phyloP scores from a whole-genome alignment of 1,284 basidiomycete species.

The Melanopsichium pennsylvanicum region DNA sequence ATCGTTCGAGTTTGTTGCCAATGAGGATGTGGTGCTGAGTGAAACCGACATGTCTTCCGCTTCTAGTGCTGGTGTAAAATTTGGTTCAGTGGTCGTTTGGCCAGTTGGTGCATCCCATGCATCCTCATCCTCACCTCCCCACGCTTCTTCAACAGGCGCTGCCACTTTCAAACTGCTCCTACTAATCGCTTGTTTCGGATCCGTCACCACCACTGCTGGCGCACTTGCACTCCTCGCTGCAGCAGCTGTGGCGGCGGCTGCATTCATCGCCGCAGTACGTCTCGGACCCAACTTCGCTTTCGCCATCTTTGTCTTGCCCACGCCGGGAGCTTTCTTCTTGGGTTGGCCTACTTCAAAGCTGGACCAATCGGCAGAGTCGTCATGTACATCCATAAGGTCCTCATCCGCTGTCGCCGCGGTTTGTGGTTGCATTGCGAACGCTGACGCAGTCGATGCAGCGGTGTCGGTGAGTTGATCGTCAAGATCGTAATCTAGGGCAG shows the following conservation, averaged over 20 bases:
- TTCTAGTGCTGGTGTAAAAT: background rate
- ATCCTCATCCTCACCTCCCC: slow-evolving; percentile 47
- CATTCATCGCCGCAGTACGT: slow-evolving; percentile 17
- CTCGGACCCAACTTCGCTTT: slow-evolving; percentile 36
- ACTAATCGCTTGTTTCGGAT: slow-evolving; percentile 28
- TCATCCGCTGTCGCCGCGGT: too few relatives aligned
- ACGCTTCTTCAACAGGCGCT: slow-evolving; percentile 19
- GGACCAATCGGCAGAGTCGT: slow-evolving; percentile 56
- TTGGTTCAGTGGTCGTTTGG: too few relatives aligned
- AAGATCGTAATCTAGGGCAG: slow-evolving; percentile 34
- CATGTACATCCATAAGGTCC: slow-evolving; percentile 57
- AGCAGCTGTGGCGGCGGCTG: slow-evolving; percentile 16
- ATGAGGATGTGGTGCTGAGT: too few relatives aligned
- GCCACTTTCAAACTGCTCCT: slow-evolving; percentile 42
- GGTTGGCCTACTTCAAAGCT: slow-evolving; percentile 47
- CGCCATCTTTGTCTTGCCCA: slow-evolving; percentile 30
- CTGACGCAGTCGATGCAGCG: slow-evolving; percentile 25
- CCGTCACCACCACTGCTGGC: slow-evolving; percentile 8
- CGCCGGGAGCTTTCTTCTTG: slow-evolving; percentile 29
- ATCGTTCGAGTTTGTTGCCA: too few relatives aligned
- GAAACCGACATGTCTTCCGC: slow-evolving; percentile 6
- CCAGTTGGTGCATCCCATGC: slow-evolving; percentile 40
- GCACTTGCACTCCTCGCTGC: background rate
- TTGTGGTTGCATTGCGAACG: slow-evolving; percentile 16
- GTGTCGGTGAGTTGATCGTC: slow-evolving; percentile 30